phyloP scores from a whole-genome alignment of 192 early-diverging fungal genomes.

The Entomortierella lignicola region DNA sequence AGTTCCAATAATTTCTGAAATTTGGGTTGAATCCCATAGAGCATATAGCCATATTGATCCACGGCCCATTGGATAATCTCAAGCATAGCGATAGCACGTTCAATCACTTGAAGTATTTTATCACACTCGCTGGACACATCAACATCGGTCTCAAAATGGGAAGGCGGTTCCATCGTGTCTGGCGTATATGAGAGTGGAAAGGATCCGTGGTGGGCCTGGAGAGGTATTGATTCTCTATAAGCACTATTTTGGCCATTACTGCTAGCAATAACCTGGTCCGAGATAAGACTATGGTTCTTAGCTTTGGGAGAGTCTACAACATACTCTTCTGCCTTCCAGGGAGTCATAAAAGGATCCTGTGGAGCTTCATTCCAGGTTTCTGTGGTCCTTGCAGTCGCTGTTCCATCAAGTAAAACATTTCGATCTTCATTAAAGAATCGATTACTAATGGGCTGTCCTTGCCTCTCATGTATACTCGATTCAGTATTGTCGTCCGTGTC shows the following conservation, averaged over 20 bases:
- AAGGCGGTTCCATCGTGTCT: not conserved
- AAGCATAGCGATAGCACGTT: conserved; percentile 16
- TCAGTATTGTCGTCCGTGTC: conserved; percentile 20
- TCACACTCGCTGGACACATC: conserved; percentile 15
- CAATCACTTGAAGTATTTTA: conserved; percentile 20
- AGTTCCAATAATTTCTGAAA: conserved; percentile 59
- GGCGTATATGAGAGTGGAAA: not conserved
- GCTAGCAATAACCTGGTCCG: no score
- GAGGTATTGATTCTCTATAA: not conserved
- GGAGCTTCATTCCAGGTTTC: not conserved
- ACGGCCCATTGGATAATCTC: conserved; percentile 60
- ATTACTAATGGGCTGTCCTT: not conserved
- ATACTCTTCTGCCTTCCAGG: no score
- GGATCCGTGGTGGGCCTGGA: not conserved
- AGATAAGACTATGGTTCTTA: no score
- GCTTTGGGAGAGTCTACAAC: no score
- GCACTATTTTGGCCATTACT: no score
- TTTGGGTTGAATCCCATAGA: conserved; percentile 60
- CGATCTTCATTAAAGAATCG: not conserved
- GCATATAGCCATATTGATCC: conserved; percentile 62
- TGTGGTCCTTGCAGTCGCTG: not conserved
- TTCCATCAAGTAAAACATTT: not conserved
- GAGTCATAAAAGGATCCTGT: not conserved
- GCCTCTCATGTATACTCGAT: not conserved
- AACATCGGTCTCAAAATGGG: not conserved